These are phyloP conservation scores for Clitopilus hobsonii DNA, from an alignment of 768 basidiomycete species.

Conservation along the genomic window DNA sequence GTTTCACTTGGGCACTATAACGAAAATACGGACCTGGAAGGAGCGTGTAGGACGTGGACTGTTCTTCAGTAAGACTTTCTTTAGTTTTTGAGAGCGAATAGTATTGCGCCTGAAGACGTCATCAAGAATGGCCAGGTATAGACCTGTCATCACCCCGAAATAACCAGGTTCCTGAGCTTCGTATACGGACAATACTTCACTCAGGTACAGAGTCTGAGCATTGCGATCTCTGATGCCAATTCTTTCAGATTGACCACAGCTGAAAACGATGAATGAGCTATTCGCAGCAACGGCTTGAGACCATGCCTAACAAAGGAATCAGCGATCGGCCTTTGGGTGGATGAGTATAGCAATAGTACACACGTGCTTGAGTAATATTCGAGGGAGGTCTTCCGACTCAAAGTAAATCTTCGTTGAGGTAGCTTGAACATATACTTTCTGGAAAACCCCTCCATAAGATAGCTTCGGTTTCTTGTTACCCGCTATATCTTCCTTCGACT, in stretches of 20 bases:
- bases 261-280: conserved; percentile 6
- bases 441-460: too few relatives aligned
- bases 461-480: too few relatives aligned
- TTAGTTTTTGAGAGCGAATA: not conserved
- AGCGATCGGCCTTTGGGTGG: too few relatives aligned
- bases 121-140: conserved; percentile 5
- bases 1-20: too few relatives aligned
- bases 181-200: conserved; percentile 5
- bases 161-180: conserved; percentile 6
- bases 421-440: too few relatives aligned
- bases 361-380: too few relatives aligned
- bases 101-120: conserved; percentile 5
- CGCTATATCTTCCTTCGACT: too few relatives aligned
- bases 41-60: too few relatives aligned
- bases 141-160: conserved; percentile 6
- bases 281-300: not conserved
- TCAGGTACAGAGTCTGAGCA: conserved; percentile 10
- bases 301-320: not conserved
- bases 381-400: too few relatives aligned
- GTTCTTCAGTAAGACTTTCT: too few relatives aligned
- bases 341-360: too few relatives aligned
- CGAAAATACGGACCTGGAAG: not conserved
- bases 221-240: conserved; percentile 11
- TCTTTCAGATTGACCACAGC: conserved; percentile 9
- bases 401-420: too few relatives aligned